Evolutionary conservation across 257 asterid genomes (phyloP).

Genomic region (Hygrophila difformis): DNA sequence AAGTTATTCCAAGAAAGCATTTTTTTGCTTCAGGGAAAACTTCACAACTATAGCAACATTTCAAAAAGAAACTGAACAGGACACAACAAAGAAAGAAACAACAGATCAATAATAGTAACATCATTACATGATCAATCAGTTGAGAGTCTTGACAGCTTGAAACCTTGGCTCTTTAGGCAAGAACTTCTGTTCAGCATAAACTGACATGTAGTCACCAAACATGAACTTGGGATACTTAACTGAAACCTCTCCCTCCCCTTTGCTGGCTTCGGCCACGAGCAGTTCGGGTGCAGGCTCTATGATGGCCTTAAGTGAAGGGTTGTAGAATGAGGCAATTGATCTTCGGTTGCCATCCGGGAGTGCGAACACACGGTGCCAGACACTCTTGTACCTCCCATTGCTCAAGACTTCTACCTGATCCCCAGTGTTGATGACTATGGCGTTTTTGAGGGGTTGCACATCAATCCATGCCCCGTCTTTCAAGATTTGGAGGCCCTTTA

Average conservation of each 20-base stretch:
- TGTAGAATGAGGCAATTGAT: constrained; percentile 74
- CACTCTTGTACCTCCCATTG: constrained; percentile 81
- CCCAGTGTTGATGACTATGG: constrained; percentile 70
- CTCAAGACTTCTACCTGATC: constrained; percentile 82
- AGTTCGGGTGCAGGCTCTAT: constrained; percentile 48
- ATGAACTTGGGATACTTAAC: constrained; percentile 49
- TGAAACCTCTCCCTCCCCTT: constrained; percentile 5
- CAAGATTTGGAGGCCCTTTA: constrained; percentile 63
- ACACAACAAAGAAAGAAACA: too few species aligned
- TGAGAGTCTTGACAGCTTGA: constrained; percentile 45
- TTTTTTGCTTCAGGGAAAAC: too few species aligned
- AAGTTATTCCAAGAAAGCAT: too few species aligned
- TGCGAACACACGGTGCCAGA: constrained; percentile 66
- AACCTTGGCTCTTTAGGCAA: constrained; percentile 83
- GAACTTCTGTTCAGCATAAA: constrained; percentile 66
- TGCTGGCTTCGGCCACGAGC: constrained; percentile 11
- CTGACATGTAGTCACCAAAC: constrained; percentile 72
- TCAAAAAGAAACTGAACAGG: too few species aligned
- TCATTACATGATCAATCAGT: not conserved
- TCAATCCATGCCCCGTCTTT: constrained; percentile 67
- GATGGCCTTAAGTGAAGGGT: constrained; percentile 64
- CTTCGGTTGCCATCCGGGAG: constrained; percentile 46
- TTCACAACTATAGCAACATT: too few species aligned
- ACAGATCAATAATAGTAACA: too few species aligned
- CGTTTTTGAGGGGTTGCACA: constrained; percentile 56